Evolutionary conservation across 164 flowering plant species (phyloP).

Genomic region (Nymphaea colorata): DNA sequence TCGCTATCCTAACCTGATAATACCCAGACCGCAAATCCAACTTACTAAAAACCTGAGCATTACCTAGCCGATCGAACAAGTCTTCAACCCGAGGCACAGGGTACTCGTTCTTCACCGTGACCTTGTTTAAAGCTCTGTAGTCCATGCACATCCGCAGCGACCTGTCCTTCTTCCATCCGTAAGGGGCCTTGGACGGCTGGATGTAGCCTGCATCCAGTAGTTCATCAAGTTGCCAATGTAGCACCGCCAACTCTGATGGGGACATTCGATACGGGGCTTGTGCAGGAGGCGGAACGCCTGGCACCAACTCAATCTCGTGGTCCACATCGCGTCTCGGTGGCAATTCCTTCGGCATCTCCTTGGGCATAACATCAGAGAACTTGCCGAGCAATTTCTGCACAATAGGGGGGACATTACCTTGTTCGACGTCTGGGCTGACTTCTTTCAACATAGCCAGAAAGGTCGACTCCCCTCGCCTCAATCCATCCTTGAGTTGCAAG

Average conservation of each 20-base stretch:
- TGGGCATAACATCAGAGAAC: not conserved
- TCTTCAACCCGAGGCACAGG: no score
- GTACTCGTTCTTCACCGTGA: no score
- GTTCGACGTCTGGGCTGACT: not conserved
- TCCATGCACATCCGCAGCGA: no score
- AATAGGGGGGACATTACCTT: not conserved
- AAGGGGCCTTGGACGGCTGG: slow-evolving; percentile 1
- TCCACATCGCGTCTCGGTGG: slow-evolving; percentile 3
- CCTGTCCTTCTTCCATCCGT: not conserved
- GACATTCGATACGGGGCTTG: not conserved
- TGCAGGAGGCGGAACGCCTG: not conserved
- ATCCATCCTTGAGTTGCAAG: not conserved
- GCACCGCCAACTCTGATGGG: not conserved
- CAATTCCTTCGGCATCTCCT: not conserved
- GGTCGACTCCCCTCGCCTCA: not conserved
- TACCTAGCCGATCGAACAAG: no score
- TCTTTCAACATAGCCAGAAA: not conserved
- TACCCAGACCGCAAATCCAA: no score
- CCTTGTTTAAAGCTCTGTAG: no score
- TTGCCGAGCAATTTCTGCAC: not conserved
- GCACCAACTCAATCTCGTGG: not conserved
- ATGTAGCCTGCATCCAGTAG: slow-evolving; percentile 1
- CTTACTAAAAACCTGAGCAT: no score
- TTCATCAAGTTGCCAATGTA: slow-evolving; percentile 1
- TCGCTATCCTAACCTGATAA: no score